Evolutionary conservation across 257 asterid species (phyloP).

Genomic region (Ballota nigra): DNA sequence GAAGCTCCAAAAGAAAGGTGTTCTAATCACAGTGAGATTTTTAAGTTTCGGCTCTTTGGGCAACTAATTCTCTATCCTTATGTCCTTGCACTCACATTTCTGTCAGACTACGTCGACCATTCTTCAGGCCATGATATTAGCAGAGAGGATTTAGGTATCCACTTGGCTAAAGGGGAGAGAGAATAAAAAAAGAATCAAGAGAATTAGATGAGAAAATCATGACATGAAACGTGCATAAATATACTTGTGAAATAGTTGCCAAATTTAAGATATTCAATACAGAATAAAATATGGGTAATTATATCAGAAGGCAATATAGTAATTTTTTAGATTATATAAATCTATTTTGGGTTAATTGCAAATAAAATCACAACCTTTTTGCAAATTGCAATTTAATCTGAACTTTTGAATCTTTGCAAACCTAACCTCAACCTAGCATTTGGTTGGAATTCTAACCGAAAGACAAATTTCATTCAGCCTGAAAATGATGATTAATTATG

Average conservation of each 20-base stretch:
- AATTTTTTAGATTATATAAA: background rate
- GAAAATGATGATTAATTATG: no score
- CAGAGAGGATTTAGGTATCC: slow-evolving; percentile 13
- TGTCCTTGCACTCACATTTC: slow-evolving; percentile 8
- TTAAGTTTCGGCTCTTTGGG: slow-evolving; percentile 25
- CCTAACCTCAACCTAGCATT: no score
- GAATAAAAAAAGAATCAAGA: slow-evolving; percentile 12
- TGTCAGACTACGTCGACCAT: slow-evolving; percentile 4
- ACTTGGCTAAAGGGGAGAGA: slow-evolving; percentile 6
- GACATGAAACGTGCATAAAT: background rate
- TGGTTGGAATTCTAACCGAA: no score
- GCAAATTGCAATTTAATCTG: no score
- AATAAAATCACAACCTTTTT: no score
- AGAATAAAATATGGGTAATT: background rate
- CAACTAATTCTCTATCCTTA: slow-evolving; percentile 6
- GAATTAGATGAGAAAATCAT: slow-evolving; percentile 13
- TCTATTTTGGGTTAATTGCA: no score
- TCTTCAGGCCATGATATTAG: slow-evolving; percentile 6
- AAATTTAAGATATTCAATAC: background rate
- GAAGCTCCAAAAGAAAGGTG: slow-evolving; percentile 69
- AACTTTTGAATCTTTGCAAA: no score
- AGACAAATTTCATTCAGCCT: no score
- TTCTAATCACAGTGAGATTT: slow-evolving; percentile 37
- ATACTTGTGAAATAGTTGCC: slow-evolving; percentile 10
- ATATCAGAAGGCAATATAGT: background rate